phyloP scores from a whole-genome alignment of 352 stramenopile genomes.

The Thraustochytrium sp. region DNA sequence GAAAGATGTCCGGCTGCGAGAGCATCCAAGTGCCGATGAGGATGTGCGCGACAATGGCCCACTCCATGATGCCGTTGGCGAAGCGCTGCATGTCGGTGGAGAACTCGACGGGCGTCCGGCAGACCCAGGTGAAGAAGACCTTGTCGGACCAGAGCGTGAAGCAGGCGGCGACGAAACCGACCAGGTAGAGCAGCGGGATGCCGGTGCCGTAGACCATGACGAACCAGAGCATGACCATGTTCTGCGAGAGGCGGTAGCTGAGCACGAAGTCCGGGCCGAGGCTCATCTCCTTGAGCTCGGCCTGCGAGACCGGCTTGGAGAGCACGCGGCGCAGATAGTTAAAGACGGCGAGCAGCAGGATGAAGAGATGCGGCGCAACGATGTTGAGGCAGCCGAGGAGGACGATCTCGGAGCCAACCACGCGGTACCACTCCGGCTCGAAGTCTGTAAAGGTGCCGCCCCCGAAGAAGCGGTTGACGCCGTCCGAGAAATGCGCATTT shows the following conservation, averaged over 20 bases:
- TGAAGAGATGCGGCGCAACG: conserved; percentile 17
- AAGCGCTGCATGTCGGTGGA: background rate
- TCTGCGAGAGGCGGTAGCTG: conserved; percentile 32
- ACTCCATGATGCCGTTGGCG: background rate
- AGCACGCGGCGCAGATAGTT: background rate
- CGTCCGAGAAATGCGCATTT: background rate
- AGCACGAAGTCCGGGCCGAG: conserved; percentile 44
- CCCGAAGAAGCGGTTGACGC: background rate
- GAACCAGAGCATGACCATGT: conserved; percentile 34
- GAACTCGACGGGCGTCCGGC: conserved; percentile 3
- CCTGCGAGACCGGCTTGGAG: background rate
- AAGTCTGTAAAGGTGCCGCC: conserved; percentile 31
- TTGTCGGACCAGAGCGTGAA: conserved; percentile 44
- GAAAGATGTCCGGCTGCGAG: conserved; percentile 20
- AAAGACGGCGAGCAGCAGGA: background rate
- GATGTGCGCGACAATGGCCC: background rate
- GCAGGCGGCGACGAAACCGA: background rate
- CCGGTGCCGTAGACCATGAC: conserved; percentile 37
- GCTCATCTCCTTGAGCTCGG: conserved; percentile 38
- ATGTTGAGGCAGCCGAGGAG: conserved; percentile 22
- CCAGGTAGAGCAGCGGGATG: conserved; percentile 17
- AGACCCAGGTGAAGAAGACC: conserved; percentile 40
- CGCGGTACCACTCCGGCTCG: conserved; percentile 29
- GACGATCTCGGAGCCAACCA: conserved; percentile 31
- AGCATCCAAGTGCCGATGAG: conserved; percentile 47